phyloP scores from a whole-genome alignment of 805 yeast genomes.

The Metschnikowia anglica region DNA sequence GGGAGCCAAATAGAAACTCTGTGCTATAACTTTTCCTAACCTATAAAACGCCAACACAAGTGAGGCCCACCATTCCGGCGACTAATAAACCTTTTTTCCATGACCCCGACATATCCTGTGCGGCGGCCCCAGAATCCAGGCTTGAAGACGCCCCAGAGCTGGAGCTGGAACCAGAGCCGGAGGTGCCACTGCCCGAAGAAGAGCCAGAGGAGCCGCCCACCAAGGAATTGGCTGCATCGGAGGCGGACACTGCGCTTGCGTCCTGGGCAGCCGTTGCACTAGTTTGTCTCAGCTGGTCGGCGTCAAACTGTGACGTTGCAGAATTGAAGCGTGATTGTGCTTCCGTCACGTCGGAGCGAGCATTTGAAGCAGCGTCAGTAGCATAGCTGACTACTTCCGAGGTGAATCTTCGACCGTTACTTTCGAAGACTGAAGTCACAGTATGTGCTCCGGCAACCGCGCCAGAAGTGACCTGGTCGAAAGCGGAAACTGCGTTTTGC shows the following conservation, averaged over 20 bases:
- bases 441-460: constrained; percentile 20
- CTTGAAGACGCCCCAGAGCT: constrained; percentile 7
- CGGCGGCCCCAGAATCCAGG: constrained; percentile 7
- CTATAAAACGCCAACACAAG: constrained; percentile 9
- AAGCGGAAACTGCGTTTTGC: neutral
- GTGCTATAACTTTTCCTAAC: neutral
- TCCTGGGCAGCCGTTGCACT: constrained; percentile 14
- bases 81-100: constrained; percentile 14
- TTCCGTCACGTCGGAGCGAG: constrained; percentile 6
- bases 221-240: constrained; percentile 8
- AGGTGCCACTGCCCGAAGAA: neutral
- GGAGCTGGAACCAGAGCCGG: constrained; percentile 9
- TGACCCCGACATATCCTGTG: constrained; percentile 5
- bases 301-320: constrained; percentile 3
- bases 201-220: constrained; percentile 7
- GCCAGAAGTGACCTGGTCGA: constrained; percentile 11
- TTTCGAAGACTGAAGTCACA: constrained; percentile 12
- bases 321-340: constrained; percentile 8
- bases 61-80: constrained; percentile 10
- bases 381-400: constrained; percentile 10
- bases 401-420: constrained; percentile 12
- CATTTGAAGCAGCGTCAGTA: constrained; percentile 3
- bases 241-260: constrained; percentile 4
- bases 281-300: no score
- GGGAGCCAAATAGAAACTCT: neutral